A percentile compares a stretch with the other conserved stretches of the same genome.
phyloP scores from a whole-genome alignment of 2,329 filamentous ascomycete species.

The Calonectria ilicicola region DNA sequence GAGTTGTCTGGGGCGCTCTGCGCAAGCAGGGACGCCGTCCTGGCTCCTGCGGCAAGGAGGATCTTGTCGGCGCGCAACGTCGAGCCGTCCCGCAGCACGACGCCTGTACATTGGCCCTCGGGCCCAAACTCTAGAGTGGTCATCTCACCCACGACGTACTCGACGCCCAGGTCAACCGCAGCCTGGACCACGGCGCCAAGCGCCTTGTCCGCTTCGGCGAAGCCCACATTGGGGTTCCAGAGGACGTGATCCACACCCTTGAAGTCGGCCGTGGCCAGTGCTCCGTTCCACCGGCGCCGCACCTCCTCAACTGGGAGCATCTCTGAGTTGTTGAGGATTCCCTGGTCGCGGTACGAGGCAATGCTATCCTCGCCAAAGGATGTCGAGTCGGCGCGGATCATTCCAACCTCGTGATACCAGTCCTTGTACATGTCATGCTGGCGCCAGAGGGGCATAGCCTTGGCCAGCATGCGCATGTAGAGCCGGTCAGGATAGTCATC shows the following conservation, averaged over 20 bases:
- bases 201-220: slow-evolving; percentile 69
- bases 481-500: slow-evolving; percentile 55
- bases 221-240: slow-evolving; percentile 70
- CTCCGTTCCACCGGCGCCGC: slow-evolving; percentile 64
- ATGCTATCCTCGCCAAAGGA: slow-evolving; percentile 60
- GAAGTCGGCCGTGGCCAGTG: slow-evolving; percentile 69
- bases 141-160: slow-evolving; percentile 66
- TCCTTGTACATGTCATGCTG: slow-evolving; percentile 61
- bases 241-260: slow-evolving; percentile 65
- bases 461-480: slow-evolving; percentile 54
- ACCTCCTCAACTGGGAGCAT: slow-evolving; percentile 63
- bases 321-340: slow-evolving; percentile 54
- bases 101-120: slow-evolving; percentile 60
- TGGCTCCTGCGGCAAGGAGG: slow-evolving; percentile 67
- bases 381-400: slow-evolving; percentile 56
- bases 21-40: slow-evolving; percentile 66
- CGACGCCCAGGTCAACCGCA: slow-evolving; percentile 64
- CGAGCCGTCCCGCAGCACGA: slow-evolving; percentile 59
- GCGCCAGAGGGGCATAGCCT: slow-evolving; percentile 55
- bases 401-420: slow-evolving; percentile 69
- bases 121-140: slow-evolving; percentile 58
- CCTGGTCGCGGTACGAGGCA: slow-evolving; percentile 48
- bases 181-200: slow-evolving; percentile 65
- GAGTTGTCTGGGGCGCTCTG: slow-evolving; percentile 61
- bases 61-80: slow-evolving; percentile 63